These are phyloP conservation scores for Hortiboletus campestris DNA, from an alignment of 768 basidiomycete genomes.

Conservation along the genomic window DNA sequence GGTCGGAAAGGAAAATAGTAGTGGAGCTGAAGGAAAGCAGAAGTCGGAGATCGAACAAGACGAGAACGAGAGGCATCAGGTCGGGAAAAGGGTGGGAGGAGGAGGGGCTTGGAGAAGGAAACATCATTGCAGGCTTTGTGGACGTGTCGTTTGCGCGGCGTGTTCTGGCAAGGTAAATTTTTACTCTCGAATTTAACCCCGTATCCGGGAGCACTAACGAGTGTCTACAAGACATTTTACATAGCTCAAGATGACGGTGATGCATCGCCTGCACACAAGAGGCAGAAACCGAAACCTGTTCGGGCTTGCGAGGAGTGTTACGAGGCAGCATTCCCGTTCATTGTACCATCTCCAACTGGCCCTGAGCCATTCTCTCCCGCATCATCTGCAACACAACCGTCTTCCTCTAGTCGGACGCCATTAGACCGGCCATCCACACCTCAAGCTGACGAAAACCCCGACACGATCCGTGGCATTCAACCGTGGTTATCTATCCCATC, in stretches of 20 bases:
- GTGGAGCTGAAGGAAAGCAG: constrained; percentile 10
- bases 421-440: constrained; percentile 22
- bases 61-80: constrained; percentile 2
- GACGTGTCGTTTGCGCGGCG: constrained; percentile 77
- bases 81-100: constrained; percentile 9
- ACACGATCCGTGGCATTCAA: constrained; percentile 17
- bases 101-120: constrained; percentile 50
- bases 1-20: constrained; percentile 39
- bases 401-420: constrained; percentile 9
- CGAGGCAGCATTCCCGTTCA: constrained; percentile 76
- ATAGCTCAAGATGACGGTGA: constrained; percentile 50
- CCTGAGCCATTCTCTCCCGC: constrained; percentile 5
- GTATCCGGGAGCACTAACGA: neutral
- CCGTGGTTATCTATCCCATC: constrained; percentile 32
- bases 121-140: constrained; percentile 87
- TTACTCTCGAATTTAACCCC: neutral
- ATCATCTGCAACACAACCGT: constrained; percentile 5
- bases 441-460: constrained; percentile 9
- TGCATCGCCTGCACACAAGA: constrained; percentile 36
- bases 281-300: constrained; percentile 54
- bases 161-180: constrained; percentile 75
- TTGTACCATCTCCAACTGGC: neutral
- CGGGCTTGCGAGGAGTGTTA: constrained; percentile 87
- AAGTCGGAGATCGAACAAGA: constrained; percentile 10
- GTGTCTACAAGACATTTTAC: constrained; percentile 69